Conservation (phyloP, 2,329 filamentous ascomycete species). For the Sclerotinia nivalis region DNA sequence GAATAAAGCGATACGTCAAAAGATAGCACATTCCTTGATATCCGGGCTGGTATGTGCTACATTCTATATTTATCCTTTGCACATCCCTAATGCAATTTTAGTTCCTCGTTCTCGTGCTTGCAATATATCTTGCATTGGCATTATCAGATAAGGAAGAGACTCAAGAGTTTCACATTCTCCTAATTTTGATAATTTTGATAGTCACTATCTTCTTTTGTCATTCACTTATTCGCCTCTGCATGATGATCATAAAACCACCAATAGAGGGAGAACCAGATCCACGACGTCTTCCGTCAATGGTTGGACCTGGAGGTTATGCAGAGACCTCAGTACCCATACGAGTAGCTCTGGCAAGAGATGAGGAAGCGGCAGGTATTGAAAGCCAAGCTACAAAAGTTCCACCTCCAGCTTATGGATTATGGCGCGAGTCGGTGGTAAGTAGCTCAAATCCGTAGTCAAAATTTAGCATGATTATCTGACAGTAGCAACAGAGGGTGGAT, state of each 20-base stretch:
- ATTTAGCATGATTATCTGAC: conserved; percentile 24
- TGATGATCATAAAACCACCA: conserved; percentile 56
- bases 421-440: conserved; percentile 79
- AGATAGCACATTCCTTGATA: conserved; percentile 62
- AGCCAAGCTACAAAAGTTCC: conserved; percentile 58
- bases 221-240: conserved; percentile 70
- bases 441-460: neutral
- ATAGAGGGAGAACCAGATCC: conserved; percentile 40
- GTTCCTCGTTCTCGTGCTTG: conserved; percentile 37
- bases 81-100: conserved; percentile 27
- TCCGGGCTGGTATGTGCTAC: conserved; percentile 51
- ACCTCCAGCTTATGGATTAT: conserved; percentile 83
- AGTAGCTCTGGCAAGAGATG: conserved; percentile 72
- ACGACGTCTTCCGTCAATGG: conserved; percentile 48
- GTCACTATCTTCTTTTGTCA: conserved; percentile 80
- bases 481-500: conserved; percentile 62
- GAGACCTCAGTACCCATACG: conserved; percentile 73
- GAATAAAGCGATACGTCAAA: conserved; percentile 54
- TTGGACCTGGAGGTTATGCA: conserved; percentile 63
- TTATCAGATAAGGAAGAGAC: conserved; percentile 63
- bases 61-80: neutral
- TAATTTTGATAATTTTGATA: conserved; percentile 75
- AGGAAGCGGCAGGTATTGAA: conserved; percentile 63
- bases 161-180: conserved; percentile 74
- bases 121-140: conserved; percentile 63